Evolutionary conservation across 805 yeast species (phyloP).

Genomic region (Barnettozyma sucrosica): DNA sequence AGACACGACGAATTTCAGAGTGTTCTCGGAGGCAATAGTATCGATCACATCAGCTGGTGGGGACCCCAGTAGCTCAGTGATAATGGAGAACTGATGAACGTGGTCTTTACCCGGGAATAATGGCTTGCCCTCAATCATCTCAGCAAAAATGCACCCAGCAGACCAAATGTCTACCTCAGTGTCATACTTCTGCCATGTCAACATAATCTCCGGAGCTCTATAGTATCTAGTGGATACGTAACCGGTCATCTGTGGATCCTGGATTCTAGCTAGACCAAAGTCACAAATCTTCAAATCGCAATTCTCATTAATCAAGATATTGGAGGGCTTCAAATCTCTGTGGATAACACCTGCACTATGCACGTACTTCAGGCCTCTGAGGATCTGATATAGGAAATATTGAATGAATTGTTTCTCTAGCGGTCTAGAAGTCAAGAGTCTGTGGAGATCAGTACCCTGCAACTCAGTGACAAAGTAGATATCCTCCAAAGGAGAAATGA

Average conservation of each 20-base stretch:
- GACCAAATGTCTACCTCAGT: conserved; percentile 98
- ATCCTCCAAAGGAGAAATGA: conserved; percentile 90
- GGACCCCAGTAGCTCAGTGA: conserved; percentile 91
- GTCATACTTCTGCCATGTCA: conserved; percentile 97
- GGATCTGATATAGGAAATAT: conserved; percentile 90
- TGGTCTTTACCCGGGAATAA: conserved; percentile 97
- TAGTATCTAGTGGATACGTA: conserved; percentile 94
- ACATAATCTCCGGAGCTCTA: conserved; percentile 97
- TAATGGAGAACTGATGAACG: conserved; percentile 95
- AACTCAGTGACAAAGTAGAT: conserved; percentile 94
- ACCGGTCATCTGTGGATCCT: conserved; percentile 99
- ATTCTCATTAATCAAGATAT: conserved; percentile 80
- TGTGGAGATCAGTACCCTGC: conserved; percentile 94
- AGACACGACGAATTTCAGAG: conserved; percentile 87
- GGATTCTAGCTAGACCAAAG: conserved; percentile 93
- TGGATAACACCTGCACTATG: conserved; percentile 92
- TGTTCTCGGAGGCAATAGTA: conserved; percentile 93
- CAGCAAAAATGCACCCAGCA: conserved; percentile 95
- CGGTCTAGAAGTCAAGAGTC: conserved; percentile 87
- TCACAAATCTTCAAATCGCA: conserved; percentile 90
- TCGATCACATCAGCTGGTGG: conserved; percentile 96
- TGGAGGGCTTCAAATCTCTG: conserved; percentile 81
- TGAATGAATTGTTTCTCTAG: conserved; percentile 94
- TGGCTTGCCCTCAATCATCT: conserved; percentile 96
- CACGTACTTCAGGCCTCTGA: conserved; percentile 83